Percentiles rank a stretch among this genome's conserved stretches.
These are phyloP conservation scores for Oryza officinalis DNA, from an alignment of 176 grass and related monocot genomes.

Conservation along the genomic window DNA sequence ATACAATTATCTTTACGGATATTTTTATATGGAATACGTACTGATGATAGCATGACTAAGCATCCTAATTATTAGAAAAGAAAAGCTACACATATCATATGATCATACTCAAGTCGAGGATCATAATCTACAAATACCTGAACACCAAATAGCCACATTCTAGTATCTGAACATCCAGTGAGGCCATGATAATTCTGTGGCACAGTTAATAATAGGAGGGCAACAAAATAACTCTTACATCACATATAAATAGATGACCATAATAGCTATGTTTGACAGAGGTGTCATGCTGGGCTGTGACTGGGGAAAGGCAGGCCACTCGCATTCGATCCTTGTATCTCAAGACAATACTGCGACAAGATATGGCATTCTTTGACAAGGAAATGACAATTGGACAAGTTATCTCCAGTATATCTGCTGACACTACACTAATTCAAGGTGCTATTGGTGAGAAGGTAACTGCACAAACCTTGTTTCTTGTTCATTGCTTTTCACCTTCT, in stretches of 20 bases:
- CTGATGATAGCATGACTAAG: background rate
- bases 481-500: conserved; percentile 11
- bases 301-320: conserved; percentile 65
- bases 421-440: conserved; percentile 58
- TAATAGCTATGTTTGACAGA: conserved; percentile 41
- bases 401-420: conserved; percentile 48
- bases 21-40: background rate
- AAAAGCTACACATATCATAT: background rate
- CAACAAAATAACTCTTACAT: background rate
- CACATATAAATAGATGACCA: background rate
- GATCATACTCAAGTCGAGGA: background rate
- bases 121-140: background rate
- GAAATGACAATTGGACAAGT: conserved; percentile 61
- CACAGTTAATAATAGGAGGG: background rate
- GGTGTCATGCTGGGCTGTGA: conserved; percentile 68
- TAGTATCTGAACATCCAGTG: background rate
- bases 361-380: conserved; percentile 72
- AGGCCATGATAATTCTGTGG: background rate
- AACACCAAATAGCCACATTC: background rate
- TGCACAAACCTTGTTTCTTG: conserved; percentile 9
- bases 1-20: conserved; percentile 2
- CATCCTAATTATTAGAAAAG: background rate
- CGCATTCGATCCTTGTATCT: conserved; percentile 60
- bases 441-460: conserved; percentile 70
- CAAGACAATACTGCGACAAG: conserved; percentile 55